Base-by-base conservation (phyloP, 176 grass and related monocot genomes). In the Ampelocalamus luodianensis region DNA sequence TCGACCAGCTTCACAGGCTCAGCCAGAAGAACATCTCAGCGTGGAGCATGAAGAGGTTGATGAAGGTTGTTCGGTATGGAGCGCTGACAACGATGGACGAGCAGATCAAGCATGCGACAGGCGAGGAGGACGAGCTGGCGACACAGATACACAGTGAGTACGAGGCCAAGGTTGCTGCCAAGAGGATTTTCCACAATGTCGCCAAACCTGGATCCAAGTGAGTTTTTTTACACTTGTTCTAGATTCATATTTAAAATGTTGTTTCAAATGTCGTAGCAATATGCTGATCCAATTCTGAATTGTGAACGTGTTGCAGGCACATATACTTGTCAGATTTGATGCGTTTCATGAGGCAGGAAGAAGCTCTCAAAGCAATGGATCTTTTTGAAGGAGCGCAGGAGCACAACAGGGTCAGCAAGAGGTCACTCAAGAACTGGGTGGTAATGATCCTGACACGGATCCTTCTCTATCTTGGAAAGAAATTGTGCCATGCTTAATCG, bases 41-140 rank as follows among this genome's bases (percentile, higher is more conserved):
- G 11, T 99, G 97, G 97, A 94, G 89, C 76, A 99, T 99, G 97
- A 99, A 99, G 83, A 84, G 88, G 80, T 72, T 99, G 62, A 96
- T 96, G 86, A 94, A 77, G 90, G 96, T 99, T 14, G 93, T 99
- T 15, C 89, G 97, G 22, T 84, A 92, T 26, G 97, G 93, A 29
- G 81, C 93, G 39, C 80, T 99, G 17, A 92, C 90, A 0, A 99
- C 97, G 3, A 91, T 96, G 77, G 97, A 99, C 18, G 91, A 96
- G 59, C 86, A 92, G 84, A 87, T 90, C 72, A 80, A 85, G 70
- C 82, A 89, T 13, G 86, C 46, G 11, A 67, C 66, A 2, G 90
- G 62, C 1, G 86, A 77, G 18, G 88, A 75, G 65, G 93, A 99
- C 48, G 97, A 99, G 59, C 83, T 84, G 4, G 85, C 86, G 0